A percentile compares a stretch with the other conserved stretches of the same genome.
These are phyloP conservation scores for Cryphonectria radicalis DNA, from an alignment of 2,329 filamentous ascomycete species.

Conservation along the genomic window DNA sequence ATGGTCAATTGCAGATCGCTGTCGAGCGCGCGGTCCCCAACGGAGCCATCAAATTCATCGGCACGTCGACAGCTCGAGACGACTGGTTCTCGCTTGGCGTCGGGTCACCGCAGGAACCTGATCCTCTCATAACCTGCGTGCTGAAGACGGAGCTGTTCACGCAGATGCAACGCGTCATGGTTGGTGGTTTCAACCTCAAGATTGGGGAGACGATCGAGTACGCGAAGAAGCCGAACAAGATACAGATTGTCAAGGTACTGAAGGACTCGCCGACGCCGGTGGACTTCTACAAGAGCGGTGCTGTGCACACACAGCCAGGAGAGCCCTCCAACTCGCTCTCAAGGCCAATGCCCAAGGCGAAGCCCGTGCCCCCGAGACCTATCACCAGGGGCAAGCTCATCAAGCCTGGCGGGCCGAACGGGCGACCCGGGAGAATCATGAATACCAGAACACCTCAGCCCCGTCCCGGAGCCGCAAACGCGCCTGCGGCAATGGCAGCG, in stretches of 20 bases:
- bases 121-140: slow-evolving; percentile 90
- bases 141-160: slow-evolving; percentile 98
- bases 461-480: slow-evolving; percentile 43
- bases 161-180: slow-evolving; percentile 80
- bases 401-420: slow-evolving; percentile 83
- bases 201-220: slow-evolving; percentile 89
- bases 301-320: slow-evolving; percentile 83
- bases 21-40: slow-evolving; percentile 82
- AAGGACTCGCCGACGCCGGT: slow-evolving; percentile 80
- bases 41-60: slow-evolving; percentile 86
- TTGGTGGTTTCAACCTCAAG: slow-evolving; percentile 79
- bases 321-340: slow-evolving; percentile 84
- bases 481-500: slow-evolving; percentile 28
- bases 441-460: slow-evolving; percentile 40
- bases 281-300: slow-evolving; percentile 93
- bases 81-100: slow-evolving; percentile 96
- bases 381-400: slow-evolving; percentile 94
- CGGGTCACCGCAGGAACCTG: slow-evolving; percentile 87
- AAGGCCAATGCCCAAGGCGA: slow-evolving; percentile 82
- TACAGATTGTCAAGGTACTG: slow-evolving; percentile 83
- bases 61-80: slow-evolving; percentile 79
- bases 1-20: slow-evolving; percentile 79
- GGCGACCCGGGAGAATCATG: slow-evolving; percentile 74
- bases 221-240: slow-evolving; percentile 96
- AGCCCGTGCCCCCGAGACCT: slow-evolving; percentile 82